These are phyloP conservation scores for Diaporthe velutina DNA, from an alignment of 2,329 filamentous ascomycete species.

Conservation along the genomic window DNA sequence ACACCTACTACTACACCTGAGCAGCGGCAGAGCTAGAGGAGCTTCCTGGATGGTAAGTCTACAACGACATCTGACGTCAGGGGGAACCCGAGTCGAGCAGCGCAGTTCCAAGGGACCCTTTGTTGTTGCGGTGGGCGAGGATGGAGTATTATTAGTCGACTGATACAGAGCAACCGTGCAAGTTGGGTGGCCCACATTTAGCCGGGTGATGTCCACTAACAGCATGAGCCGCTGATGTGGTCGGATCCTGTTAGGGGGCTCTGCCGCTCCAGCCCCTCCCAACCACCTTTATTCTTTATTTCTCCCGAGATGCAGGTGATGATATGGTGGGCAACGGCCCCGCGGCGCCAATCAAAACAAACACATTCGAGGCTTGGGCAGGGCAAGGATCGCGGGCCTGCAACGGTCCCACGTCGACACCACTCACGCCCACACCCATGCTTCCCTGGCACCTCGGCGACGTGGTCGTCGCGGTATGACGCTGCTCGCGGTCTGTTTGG, in stretches of 20 bases:
- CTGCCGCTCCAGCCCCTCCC: constrained; percentile 7
- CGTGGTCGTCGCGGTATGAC: constrained; percentile 25
- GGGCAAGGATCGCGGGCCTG: constrained; percentile 17
- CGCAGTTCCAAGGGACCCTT: background rate
- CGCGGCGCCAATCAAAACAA: constrained; percentile 33
- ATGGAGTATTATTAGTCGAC: background rate
- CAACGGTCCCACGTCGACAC: constrained; percentile 17
- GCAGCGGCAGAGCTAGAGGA: background rate
- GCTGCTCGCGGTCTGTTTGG: constrained; percentile 15
- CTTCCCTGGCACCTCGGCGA: constrained; percentile 13
- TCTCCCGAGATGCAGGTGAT: background rate
- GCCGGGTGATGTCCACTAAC: background rate
- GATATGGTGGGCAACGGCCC: constrained; percentile 22
- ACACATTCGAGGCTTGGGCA: background rate
- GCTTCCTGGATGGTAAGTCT: background rate
- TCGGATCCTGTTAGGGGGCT: background rate
- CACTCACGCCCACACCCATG: constrained; percentile 17
- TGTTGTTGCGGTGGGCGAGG: background rate
- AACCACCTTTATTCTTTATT: constrained; percentile 34
- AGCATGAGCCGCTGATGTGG: background rate
- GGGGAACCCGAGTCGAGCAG: background rate
- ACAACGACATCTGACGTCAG: constrained; percentile 10
- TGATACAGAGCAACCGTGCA: background rate
- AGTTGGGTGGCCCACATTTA: background rate
- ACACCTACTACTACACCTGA: too few species aligned